Conservation (phyloP, 2,329 filamentous ascomycete genomes). For the Coniochaeta pulveracea region DNA sequence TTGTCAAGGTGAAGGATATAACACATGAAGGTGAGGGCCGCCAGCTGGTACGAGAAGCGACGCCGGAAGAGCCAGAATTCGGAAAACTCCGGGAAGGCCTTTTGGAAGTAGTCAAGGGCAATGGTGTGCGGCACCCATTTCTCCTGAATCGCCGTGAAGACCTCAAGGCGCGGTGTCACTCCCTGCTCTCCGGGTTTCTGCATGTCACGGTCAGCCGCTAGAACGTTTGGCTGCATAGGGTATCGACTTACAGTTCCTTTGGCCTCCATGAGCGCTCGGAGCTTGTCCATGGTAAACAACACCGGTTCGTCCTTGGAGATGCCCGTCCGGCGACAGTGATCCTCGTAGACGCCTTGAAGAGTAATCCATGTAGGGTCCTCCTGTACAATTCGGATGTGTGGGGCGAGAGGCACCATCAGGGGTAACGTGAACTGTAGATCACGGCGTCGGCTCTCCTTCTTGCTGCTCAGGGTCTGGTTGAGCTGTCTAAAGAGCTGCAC, state of each 20-base stretch:
- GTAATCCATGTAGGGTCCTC: constrained; percentile 93
- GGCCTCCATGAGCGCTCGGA: constrained; percentile 62
- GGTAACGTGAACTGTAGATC: constrained; percentile 95
- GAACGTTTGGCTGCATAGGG: background rate
- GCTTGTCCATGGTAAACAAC: constrained; percentile 89
- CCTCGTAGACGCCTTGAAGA: constrained; percentile 89
- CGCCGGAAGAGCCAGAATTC: constrained; percentile 99
- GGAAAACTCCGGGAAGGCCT: constrained; percentile 74
- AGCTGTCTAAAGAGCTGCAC: constrained; percentile 95
- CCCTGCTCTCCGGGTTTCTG: constrained; percentile 61
- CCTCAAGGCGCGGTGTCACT: constrained; percentile 68
- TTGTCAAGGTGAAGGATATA: constrained; percentile 97
- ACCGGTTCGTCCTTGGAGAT: constrained; percentile 93
- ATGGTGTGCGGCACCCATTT: constrained; percentile 81
- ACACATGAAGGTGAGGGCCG: constrained; percentile 93
- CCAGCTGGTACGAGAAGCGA: constrained; percentile 92
- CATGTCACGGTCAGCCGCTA: constrained; percentile 5
- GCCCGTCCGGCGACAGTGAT: constrained; percentile 78
- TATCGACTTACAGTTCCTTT: constrained; percentile 46
- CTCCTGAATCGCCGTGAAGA: constrained; percentile 89
- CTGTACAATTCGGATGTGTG: constrained; percentile 88
- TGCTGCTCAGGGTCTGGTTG: constrained; percentile 81
- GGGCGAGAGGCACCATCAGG: constrained; percentile 88
- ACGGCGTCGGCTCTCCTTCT: constrained; percentile 87
- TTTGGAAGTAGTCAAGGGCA: constrained; percentile 80